These are phyloP conservation scores for Sporopachydermia quercuum DNA, from an alignment of 805 yeast species.

Conservation along the genomic window DNA sequence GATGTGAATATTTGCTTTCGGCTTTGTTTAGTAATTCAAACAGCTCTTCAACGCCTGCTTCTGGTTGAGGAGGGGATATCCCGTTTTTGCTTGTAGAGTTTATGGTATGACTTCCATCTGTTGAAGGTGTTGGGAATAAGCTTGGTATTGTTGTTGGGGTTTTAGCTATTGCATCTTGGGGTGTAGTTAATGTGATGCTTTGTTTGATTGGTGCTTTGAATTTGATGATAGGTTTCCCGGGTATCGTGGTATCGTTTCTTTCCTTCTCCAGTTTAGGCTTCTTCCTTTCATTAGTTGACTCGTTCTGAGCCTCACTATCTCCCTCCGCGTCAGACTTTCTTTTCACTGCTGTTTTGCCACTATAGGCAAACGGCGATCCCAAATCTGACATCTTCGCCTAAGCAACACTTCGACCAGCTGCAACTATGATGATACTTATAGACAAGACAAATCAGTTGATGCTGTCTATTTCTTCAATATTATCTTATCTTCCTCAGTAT, in stretches of 20 bases:
- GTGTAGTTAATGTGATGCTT: not conserved
- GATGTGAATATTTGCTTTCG: conserved; percentile 1
- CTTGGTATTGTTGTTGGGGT: not conserved
- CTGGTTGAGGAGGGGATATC: not conserved
- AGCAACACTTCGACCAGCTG: too few species aligned
- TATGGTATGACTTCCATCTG: not conserved
- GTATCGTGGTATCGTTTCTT: too few species aligned
- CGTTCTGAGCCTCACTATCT: too few species aligned
- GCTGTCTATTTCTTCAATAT: too few species aligned
- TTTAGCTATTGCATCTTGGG: not conserved
- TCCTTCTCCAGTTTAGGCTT: not conserved
- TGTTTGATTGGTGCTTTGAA: too few species aligned
- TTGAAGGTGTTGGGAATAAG: conserved; percentile 1
- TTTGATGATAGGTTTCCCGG: too few species aligned
- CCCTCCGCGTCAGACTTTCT: too few species aligned
- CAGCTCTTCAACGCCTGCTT: not conserved
- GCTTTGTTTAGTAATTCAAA: not conserved
- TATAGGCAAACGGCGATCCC: not conserved
- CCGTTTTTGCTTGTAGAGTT: not conserved
- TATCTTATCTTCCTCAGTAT: too few species aligned
- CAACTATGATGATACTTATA: too few species aligned
- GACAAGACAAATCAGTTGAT: too few species aligned
- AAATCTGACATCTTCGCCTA: conserved; percentile 1
- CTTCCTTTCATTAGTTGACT: too few species aligned
- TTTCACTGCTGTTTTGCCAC: too few species aligned